Base-by-base conservation (phyloP, 805 yeast species). In the Candida coquimbonensis region DNA sequence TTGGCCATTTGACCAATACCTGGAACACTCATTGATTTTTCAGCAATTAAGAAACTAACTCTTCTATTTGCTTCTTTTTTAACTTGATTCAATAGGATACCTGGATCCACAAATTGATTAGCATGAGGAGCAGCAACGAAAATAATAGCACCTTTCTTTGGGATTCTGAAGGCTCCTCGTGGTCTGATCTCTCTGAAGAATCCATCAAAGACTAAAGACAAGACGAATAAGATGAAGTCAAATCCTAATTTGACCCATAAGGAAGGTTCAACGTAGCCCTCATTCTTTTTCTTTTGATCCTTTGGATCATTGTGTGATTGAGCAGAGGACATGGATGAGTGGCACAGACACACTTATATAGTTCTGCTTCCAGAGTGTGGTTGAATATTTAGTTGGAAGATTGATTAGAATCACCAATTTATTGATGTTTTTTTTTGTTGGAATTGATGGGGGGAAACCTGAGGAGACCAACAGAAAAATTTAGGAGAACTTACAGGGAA, bases 41-140 rank as follows among this genome's bases (percentile, higher is more conserved):
- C 95, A 8, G 99, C 99, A 50, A 89, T 86, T 51, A 91, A 69
- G 60, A 90, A 89, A 19, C 88, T 78, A 14, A 87, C 76, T 37
- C 91, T 69, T 50, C 96, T 72, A 8, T 80, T 75, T 2, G 84
- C 74, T 47, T 78, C 80, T 42, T 70, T 69, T 54, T 81, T 77
- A 25, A 87, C 91, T 60, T 85, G 91, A 40, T 85, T 82, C 85
- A 87, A 82, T 40, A 93, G 70, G 43, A 93, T 75, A 41, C 90
- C 78, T 2, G 93, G 91, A 53, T 80, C 87, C 33, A 85, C 80
- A 51, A 85, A 86, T 57, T 87, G 96, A 60, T 87, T 87, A n/a
- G 96, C 95, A 68, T 91, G 99, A 2, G 98, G 98, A 2, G 96
- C 99, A 11, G 93, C 95, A 33, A 93, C 98, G 51, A 93, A 83